Evolutionary conservation across 1,139 yeast species (phyloP).

Genomic region (Nakaseomyces uthaithaninus): DNA sequence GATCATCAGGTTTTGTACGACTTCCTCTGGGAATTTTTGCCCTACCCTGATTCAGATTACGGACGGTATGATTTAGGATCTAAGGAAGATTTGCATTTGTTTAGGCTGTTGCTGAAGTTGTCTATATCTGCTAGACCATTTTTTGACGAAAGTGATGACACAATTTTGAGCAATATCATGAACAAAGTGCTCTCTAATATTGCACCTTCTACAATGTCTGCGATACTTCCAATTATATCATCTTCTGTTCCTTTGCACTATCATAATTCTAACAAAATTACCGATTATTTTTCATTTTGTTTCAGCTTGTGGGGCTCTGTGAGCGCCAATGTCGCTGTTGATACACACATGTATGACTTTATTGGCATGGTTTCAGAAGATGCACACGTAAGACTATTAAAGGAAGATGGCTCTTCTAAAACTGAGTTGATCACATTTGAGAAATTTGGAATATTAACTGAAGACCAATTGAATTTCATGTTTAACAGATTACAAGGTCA

Average conservation of each 20-base stretch:
- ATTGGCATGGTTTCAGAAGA: constrained; percentile 58
- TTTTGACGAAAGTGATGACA: constrained; percentile 31
- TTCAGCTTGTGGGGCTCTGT: constrained; percentile 70
- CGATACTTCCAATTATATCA: constrained; percentile 49
- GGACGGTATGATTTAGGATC: constrained; percentile 31
- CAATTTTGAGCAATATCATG: constrained; percentile 32
- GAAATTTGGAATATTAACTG: constrained; percentile 54
- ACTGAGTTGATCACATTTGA: constrained; percentile 27
- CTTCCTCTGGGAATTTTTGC: constrained; percentile 42
- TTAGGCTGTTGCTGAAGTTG: constrained; percentile 33
- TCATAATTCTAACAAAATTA: constrained; percentile 22
- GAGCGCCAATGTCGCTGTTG: constrained; percentile 52
- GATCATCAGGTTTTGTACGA: constrained; percentile 46
- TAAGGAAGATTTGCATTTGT: constrained; percentile 32
- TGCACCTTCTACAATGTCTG: constrained; percentile 50
- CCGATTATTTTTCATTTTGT: constrained; percentile 51
- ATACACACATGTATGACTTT: constrained; percentile 60
- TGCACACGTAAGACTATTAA: constrained; percentile 34
- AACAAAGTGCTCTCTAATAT: constrained; percentile 35
- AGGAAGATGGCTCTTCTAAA: constrained; percentile 10
- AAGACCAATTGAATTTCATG: constrained; percentile 50
- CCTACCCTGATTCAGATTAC: constrained; percentile 39
- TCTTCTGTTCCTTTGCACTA: constrained; percentile 43
- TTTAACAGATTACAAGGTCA: constrained; percentile 43
- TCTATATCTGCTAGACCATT: constrained; percentile 36